A percentile compares a stretch with the other conserved stretches of the same genome.
phyloP scores from a whole-genome alignment of 768 basidiomycete genomes.

The Suillus variegatus region DNA sequence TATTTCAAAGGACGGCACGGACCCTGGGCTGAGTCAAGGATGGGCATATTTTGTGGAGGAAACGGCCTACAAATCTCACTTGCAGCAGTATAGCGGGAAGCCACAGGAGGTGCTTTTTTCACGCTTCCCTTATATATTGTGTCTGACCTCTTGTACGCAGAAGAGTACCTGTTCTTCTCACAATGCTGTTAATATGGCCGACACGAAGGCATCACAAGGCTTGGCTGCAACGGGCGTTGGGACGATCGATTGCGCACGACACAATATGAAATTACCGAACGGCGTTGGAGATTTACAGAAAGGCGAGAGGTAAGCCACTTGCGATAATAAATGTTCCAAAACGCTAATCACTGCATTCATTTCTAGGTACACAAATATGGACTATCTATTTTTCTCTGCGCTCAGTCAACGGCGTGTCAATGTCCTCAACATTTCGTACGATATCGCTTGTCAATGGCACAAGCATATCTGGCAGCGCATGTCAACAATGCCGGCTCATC shows the following conservation, averaged over 20 bases:
- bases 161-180: conserved; percentile 11
- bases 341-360: not conserved
- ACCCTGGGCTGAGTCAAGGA: conserved; percentile 30
- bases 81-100: conserved; percentile 8
- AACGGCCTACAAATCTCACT: conserved; percentile 15
- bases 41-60: conserved; percentile 31
- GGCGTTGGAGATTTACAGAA: not conserved
- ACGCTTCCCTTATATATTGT: not conserved
- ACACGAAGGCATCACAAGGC: conserved; percentile 7
- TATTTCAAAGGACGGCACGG: conserved; percentile 24
- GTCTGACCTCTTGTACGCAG: not conserved
- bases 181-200: not conserved
- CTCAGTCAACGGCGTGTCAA: not conserved
- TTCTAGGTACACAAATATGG: not conserved
- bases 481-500: not conserved
- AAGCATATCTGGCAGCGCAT: no score
- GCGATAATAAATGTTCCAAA: not conserved
- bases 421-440: not conserved
- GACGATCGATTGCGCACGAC: conserved; percentile 25
- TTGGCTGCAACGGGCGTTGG: conserved; percentile 31
- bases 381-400: not conserved
- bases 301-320: not conserved
- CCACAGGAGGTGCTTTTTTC: conserved; percentile 1
- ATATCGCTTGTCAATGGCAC: no score
- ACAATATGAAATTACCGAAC: conserved; percentile 13